Evolutionary conservation across 306 rosid species (phyloP).

Genomic region (Oxytropis ochrocephala): DNA sequence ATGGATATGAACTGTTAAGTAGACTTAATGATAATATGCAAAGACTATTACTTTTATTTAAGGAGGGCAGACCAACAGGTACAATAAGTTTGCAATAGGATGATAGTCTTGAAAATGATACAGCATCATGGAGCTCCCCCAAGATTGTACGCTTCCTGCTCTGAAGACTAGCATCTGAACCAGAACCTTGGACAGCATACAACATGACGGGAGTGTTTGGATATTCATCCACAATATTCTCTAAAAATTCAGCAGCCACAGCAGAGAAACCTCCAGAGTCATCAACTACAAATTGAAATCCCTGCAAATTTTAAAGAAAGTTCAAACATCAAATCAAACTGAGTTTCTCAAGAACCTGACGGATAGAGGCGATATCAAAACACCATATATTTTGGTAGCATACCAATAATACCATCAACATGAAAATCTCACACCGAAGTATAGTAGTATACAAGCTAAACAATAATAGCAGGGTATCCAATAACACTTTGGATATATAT

Average conservation of each 20-base stretch:
- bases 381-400: background rate
- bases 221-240: conserved; percentile 79
- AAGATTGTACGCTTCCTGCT: conserved; percentile 52
- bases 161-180: conserved; percentile 28
- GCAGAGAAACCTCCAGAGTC: conserved; percentile 92
- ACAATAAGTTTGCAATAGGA: conserved; percentile 68
- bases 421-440: conserved; percentile 3
- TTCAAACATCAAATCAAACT: conserved; percentile 13
- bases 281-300: conserved; percentile 77
- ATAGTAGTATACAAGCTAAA: background rate
- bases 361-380: conserved; percentile 1
- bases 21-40: background rate
- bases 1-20: conserved; percentile 5
- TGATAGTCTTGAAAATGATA: conserved; percentile 79
- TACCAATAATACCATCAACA: background rate
- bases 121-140: conserved; percentile 70
- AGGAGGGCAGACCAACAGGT: conserved; percentile 72
- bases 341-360: background rate
- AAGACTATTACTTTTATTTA: conserved; percentile 54
- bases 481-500: background rate
- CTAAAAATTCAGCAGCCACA: conserved; percentile 67
- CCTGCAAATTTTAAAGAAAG: conserved; percentile 43
- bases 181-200: conserved; percentile 57
- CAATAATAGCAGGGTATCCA: background rate
- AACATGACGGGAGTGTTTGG: conserved; percentile 60